Percentiles rank a stretch among this genome's conserved stretches.
These are phyloP conservation scores for Colletotrichum sp. DNA, from an alignment of 2,329 filamentous ascomycete species.

Conservation along the genomic window DNA sequence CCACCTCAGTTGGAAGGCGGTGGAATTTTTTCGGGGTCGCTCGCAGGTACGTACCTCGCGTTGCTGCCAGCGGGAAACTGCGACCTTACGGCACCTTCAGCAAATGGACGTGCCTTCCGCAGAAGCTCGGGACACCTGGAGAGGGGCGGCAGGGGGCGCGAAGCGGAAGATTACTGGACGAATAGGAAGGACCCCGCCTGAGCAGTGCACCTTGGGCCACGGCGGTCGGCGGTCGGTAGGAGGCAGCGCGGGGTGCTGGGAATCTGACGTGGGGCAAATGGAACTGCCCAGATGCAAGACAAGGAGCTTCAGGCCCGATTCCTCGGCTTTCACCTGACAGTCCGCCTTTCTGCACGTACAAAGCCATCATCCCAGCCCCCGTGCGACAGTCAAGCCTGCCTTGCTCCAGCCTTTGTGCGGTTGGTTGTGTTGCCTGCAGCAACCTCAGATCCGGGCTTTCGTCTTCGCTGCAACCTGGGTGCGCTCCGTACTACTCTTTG, in stretches of 20 bases:
- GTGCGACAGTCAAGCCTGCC: not conserved
- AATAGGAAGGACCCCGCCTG: slow-evolving; percentile 12
- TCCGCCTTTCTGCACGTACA: slow-evolving; percentile 17
- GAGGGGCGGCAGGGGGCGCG: not conserved
- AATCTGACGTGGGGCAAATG: slow-evolving; percentile 17
- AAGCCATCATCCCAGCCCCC: slow-evolving; percentile 12
- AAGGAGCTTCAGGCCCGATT: slow-evolving; percentile 20
- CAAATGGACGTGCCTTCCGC: not conserved
- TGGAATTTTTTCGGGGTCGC: slow-evolving; percentile 14
- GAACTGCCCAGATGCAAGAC: slow-evolving; percentile 20
- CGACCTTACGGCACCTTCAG: not conserved
- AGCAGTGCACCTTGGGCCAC: not conserved
- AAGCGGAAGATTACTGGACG: slow-evolving; percentile 2
- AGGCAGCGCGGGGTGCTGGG: slow-evolving; percentile 14
- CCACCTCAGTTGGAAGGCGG: slow-evolving; percentile 7
- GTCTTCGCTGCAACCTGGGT: not conserved
- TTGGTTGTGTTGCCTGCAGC: not conserved
- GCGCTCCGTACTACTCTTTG: not conserved
- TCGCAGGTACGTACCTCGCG: slow-evolving; percentile 9
- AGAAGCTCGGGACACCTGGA: not conserved
- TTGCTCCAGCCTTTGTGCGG: not conserved
- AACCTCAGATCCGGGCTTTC: not conserved
- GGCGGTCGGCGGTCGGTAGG: not conserved
- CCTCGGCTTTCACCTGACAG: slow-evolving; percentile 22
- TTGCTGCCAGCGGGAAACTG: not conserved